phyloP scores from a whole-genome alignment of 805 yeast genomes.

The Saturnispora diversa region DNA sequence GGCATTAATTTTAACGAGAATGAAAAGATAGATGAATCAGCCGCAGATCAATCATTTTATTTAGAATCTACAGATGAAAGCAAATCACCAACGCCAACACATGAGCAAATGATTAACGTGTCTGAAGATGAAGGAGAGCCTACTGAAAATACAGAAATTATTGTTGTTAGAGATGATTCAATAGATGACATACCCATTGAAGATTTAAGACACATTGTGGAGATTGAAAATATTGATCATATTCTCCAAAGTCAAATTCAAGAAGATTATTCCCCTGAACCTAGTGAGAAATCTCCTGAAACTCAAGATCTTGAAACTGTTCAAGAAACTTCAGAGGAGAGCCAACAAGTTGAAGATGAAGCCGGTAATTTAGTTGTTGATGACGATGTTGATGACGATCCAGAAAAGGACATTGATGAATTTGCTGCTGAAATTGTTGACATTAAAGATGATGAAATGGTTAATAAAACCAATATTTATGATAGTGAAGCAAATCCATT shows the following conservation, averaged over 20 bases:
- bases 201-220: background rate
- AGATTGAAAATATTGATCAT: slow-evolving; percentile 10
- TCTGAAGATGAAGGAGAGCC: background rate
- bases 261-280: too few relatives aligned
- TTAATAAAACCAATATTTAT: too few relatives aligned
- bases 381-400: background rate
- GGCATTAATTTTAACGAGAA: slow-evolving; percentile 8
- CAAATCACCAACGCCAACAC: slow-evolving; percentile 1
- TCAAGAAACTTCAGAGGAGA: background rate
- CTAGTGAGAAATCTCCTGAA: too few relatives aligned
- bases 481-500: background rate
- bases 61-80: slow-evolving; percentile 16
- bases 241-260: slow-evolving; percentile 2
- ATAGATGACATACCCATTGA: background rate
- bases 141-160: slow-evolving; percentile 1
- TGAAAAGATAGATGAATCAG: slow-evolving; percentile 12
- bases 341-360: background rate
- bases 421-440: background rate
- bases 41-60: slow-evolving; percentile 24
- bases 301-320: background rate
- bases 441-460: background rate
- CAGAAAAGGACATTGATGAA: slow-evolving; percentile 6
- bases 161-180: slow-evolving; percentile 8
- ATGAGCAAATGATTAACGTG: too few relatives aligned
- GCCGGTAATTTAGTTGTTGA: background rate